phyloP scores from a whole-genome alignment of 306 rosid species.

The Myrica gale region DNA sequence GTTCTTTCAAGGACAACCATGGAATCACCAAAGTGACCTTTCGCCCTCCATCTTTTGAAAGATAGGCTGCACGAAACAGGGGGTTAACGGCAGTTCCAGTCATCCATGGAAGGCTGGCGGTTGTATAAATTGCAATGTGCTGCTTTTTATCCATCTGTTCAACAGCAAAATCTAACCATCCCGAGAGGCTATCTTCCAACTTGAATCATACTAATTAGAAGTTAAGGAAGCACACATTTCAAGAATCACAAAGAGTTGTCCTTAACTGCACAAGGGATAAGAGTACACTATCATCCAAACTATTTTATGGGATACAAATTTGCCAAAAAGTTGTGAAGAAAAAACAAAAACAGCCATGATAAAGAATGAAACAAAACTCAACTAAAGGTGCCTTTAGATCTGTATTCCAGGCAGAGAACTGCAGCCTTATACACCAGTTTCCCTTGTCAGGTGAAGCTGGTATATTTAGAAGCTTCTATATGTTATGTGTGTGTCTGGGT shows the following conservation, averaged over 20 bases:
- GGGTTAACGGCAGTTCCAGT: conserved; percentile 98
- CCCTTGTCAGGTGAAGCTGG: too few relatives aligned
- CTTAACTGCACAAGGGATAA: conserved; percentile 13
- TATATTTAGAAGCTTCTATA: too few relatives aligned
- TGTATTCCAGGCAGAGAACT: too few relatives aligned
- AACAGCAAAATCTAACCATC: conserved; percentile 20
- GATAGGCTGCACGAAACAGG: conserved; percentile 88
- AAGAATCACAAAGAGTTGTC: conserved; percentile 14
- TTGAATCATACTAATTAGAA: conserved; percentile 3
- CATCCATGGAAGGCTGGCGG: conserved; percentile 99
- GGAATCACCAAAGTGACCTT: conserved; percentile 77
- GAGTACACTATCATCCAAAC: background rate
- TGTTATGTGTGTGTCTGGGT: too few relatives aligned
- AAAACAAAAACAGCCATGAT: background rate
- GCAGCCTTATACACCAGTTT: too few relatives aligned
- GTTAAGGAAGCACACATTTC: conserved; percentile 21
- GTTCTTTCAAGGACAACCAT: conserved; percentile 83
- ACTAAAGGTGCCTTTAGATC: too few relatives aligned
- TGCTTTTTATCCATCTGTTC: conserved; percentile 62
- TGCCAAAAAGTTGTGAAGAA: background rate
- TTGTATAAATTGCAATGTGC: conserved; percentile 84
- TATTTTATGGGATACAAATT: background rate
- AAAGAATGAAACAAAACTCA: too few relatives aligned
- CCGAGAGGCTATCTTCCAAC: conserved; percentile 12
- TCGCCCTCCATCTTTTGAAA: conserved; percentile 60